Evolutionary conservation across 2,329 filamentous ascomycete genomes (phyloP), one percentile per base, ranked within the genome.

Genomic region (Fusarium sp.): DNA sequence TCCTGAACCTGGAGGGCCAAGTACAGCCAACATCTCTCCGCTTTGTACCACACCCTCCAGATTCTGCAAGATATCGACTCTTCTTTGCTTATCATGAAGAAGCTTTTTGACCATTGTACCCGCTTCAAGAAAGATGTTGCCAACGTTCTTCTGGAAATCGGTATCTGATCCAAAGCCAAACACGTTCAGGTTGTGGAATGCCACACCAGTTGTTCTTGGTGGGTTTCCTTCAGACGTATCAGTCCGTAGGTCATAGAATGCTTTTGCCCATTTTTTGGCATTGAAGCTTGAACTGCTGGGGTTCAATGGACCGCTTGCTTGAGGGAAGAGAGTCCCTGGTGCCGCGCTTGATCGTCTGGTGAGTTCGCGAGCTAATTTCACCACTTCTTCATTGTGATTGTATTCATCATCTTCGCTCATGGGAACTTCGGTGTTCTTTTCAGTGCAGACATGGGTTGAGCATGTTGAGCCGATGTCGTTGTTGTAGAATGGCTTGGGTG

Each of bases 11-110:
- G 91, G 91, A 50, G 90, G 91, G 13, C 91, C 91, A 32, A 93
- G 83, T 3, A 93, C 91, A 20, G 92, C 88, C 30, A 92, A 80
- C 89, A 93, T 91, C 83, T 93, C 91, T 40, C 91, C 91, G 63
- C 86, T 87, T 69, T 88, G 84, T 3, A 93, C 86, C 0, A 92
- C 75, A 7, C 91, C 91, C 70, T 92, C 90, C 63, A 91, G 87
- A 69, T 87, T 81, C 63, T 85, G 86, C 53, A 93, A 80, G 67
- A 93, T 93, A 71, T 93, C 88, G 67, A 91, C 88, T 60, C 87
- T 85, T 73, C 85, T 82, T 56, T 85, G 84, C 72, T 86, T 73
- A 42, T 87, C 64, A 8, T 88, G 65, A 1, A 75, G 30, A 10
- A 74, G 32, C 15, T 53, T 71, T 40, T 67, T 73, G 4, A 58